A percentile compares a stretch with the other conserved stretches of the same genome.
Conservation (phyloP, 176 grass and related monocot genomes). For the Avena atlantica region DNA sequence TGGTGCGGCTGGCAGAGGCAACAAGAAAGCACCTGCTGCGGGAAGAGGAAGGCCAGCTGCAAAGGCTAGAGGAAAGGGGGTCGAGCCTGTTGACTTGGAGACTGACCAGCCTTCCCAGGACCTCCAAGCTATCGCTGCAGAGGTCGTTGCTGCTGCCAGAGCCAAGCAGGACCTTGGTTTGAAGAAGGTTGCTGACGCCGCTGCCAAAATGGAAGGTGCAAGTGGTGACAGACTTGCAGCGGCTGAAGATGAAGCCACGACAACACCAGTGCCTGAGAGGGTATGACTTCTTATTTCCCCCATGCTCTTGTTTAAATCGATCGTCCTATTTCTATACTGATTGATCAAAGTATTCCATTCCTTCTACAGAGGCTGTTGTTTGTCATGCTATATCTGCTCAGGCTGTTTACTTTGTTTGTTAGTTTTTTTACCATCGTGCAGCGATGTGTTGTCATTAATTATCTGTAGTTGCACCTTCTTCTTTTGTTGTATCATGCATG, state of each 20-base stretch:
- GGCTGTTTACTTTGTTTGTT: not conserved
- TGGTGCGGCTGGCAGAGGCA: conserved; percentile 40
- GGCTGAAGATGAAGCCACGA: conserved; percentile 59
- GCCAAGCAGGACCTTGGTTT: conserved; percentile 49
- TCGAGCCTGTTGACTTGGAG: conserved; percentile 44
- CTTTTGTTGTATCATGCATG: conserved; percentile 4
- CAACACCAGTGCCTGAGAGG: conserved; percentile 73
- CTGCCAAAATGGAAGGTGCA: conserved; percentile 64
- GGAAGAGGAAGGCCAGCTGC: conserved; percentile 34
- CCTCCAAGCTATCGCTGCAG: conserved; percentile 36
- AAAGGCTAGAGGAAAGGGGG: conserved; percentile 45
- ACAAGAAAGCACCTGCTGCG: conserved; percentile 42
- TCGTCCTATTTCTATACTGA: conserved; percentile 16
- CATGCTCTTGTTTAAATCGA: not conserved
- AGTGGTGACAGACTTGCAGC: conserved; percentile 62
- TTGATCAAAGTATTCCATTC: not conserved
- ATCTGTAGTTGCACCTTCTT: not conserved
- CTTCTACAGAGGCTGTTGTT: not conserved
- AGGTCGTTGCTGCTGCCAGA: conserved; percentile 34
- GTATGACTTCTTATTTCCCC: conserved; percentile 38
- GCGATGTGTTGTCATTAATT: not conserved
- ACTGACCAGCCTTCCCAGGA: conserved; percentile 47
- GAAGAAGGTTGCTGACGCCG: conserved; percentile 23
- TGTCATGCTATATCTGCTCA: not conserved
- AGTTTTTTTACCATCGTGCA: conserved; percentile 8